Evolutionary conservation across 2,329 filamentous ascomycete genomes (phyloP).

Genomic region (Didymella glomerata): DNA sequence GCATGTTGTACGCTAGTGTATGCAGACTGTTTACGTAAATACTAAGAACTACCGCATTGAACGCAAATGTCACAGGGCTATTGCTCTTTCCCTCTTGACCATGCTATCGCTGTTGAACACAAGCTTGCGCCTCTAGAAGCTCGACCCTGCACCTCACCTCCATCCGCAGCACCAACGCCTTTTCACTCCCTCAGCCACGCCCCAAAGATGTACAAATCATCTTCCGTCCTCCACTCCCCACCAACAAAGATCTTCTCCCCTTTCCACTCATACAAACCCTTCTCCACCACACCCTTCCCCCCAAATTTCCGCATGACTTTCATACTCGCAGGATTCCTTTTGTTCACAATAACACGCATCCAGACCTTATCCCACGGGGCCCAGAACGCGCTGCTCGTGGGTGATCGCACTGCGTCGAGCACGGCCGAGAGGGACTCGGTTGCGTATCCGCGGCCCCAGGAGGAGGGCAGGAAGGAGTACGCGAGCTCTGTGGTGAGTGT

Average conservation of each 20-base stretch:
- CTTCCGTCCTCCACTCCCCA: slow-evolving; percentile 36
- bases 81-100: too few species aligned
- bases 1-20: slow-evolving; percentile 17
- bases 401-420: slow-evolving; percentile 25
- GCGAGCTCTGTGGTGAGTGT: slow-evolving; percentile 36
- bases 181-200: background rate
- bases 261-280: slow-evolving; percentile 40
- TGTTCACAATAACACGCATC: slow-evolving; percentile 45
- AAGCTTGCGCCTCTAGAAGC: too few species aligned
- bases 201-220: slow-evolving; percentile 40
- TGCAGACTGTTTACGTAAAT: background rate
- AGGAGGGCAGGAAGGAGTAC: slow-evolving; percentile 32
- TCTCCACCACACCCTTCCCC: slow-evolving; percentile 30
- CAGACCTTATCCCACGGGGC: slow-evolving; percentile 38
- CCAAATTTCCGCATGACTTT: slow-evolving; percentile 43
- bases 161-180: background rate
- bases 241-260: slow-evolving; percentile 33
- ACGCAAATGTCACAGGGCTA: too few species aligned
- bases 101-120: too few species aligned
- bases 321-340: slow-evolving; percentile 40
- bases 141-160: background rate
- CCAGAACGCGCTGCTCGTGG: slow-evolving; percentile 29
- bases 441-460: slow-evolving; percentile 37
- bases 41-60: background rate
- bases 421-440: slow-evolving; percentile 35